These are phyloP conservation scores for Diplocarpon mali DNA, from an alignment of 2,329 filamentous ascomycete species.

Conservation along the genomic window DNA sequence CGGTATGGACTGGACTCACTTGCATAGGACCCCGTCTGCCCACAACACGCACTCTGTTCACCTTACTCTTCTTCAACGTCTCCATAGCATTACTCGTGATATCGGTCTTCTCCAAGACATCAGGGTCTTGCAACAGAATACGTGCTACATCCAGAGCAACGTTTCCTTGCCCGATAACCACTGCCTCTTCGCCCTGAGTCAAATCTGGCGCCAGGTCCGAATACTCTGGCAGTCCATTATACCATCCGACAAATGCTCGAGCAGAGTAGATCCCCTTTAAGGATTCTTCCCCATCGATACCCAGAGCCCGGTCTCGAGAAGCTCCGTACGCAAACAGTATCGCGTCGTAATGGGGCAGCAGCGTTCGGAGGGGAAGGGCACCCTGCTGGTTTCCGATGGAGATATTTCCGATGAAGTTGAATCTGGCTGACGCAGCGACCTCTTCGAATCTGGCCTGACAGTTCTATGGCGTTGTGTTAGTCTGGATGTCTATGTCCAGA, in stretches of 20 bases:
- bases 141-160: slow-evolving; percentile 90
- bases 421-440: slow-evolving; percentile 69
- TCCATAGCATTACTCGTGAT: slow-evolving; percentile 79
- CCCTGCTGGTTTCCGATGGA: slow-evolving; percentile 51
- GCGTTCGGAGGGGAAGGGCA: slow-evolving; percentile 51
- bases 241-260: slow-evolving; percentile 93
- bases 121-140: slow-evolving; percentile 68
- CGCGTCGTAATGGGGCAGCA: slow-evolving; percentile 81
- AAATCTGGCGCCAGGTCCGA: slow-evolving; percentile 63
- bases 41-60: slow-evolving; percentile 76
- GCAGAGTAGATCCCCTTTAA: slow-evolving; percentile 74
- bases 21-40: slow-evolving; percentile 84
- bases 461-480: slow-evolving; percentile 45
- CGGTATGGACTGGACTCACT: slow-evolving; percentile 31
- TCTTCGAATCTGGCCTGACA: slow-evolving; percentile 90
- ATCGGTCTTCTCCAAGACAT: slow-evolving; percentile 68
- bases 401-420: slow-evolving; percentile 87
- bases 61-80: slow-evolving; percentile 56
- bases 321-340: slow-evolving; percentile 91
- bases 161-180: slow-evolving; percentile 91
- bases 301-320: slow-evolving; percentile 67
- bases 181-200: slow-evolving; percentile 64
- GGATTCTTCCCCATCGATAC: slow-evolving; percentile 65
- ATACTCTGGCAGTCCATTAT: slow-evolving; percentile 86
- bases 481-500: neutral